phyloP scores from a whole-genome alignment of 345 rosid genomes.

The Euclidium syriacum region DNA sequence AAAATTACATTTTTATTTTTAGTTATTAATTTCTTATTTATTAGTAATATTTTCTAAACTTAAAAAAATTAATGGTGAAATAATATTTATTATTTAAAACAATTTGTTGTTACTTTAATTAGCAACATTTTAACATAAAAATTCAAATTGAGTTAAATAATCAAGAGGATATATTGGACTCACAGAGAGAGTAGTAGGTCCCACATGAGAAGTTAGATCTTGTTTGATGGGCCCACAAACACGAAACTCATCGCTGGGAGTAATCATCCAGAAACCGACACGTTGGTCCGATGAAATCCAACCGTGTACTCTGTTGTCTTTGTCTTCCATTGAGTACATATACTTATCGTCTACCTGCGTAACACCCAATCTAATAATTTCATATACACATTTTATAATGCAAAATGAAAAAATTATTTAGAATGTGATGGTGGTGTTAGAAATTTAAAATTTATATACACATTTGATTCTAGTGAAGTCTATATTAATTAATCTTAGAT shows the following conservation, averaged over 20 bases:
- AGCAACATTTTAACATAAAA: too few relatives aligned
- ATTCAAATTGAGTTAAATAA: background rate
- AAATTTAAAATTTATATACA: background rate
- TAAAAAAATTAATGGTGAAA: too few relatives aligned
- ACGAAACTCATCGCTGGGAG: constrained; percentile 66
- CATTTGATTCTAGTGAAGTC: too few relatives aligned
- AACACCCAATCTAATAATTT: background rate
- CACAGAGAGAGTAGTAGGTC: constrained; percentile 62
- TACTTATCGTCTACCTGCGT: constrained; percentile 90
- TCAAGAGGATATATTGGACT: constrained; percentile 12
- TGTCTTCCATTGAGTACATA: constrained; percentile 56
- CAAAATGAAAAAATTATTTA: too few relatives aligned
- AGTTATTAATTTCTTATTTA: too few relatives aligned
- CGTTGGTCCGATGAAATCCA: constrained; percentile 54
- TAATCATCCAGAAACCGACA: constrained; percentile 89
- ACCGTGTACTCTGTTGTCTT: constrained; percentile 65
- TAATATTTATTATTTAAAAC: too few relatives aligned
- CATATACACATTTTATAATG: background rate
- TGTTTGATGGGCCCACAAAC: constrained; percentile 72
- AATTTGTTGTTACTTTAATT: too few relatives aligned
- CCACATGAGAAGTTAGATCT: constrained; percentile 82
- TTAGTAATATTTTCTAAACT: too few relatives aligned
- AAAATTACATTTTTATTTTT: too few relatives aligned
- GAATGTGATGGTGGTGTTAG: too few relatives aligned
- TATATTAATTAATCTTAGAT: background rate